These are phyloP conservation scores for Diaporthe sp. DNA, from an alignment of 2,329 filamentous ascomycete genomes.

Conservation along the genomic window DNA sequence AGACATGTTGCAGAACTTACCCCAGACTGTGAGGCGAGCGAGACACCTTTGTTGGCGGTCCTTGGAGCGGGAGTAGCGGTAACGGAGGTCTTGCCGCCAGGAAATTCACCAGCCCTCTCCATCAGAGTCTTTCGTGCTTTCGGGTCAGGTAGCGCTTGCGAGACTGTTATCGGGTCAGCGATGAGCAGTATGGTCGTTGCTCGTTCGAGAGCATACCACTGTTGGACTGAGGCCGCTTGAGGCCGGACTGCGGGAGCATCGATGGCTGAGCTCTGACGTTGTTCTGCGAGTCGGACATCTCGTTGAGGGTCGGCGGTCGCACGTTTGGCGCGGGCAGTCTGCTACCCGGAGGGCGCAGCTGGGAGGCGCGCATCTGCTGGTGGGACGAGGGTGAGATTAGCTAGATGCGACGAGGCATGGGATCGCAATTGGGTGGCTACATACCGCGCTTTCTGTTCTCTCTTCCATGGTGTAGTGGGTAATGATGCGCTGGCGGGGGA, in stretches of 20 bases:
- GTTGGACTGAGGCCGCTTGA: conserved; percentile 62
- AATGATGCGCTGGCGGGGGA: conserved; percentile 44
- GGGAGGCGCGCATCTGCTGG: conserved; percentile 45
- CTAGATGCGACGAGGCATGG: neutral
- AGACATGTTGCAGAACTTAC: conserved; percentile 38
- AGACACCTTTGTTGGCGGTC: conserved; percentile 61
- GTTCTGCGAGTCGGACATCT: conserved; percentile 72
- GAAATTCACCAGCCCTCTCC: conserved; percentile 68
- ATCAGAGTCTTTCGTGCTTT: conserved; percentile 71
- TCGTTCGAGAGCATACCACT: conserved; percentile 45
- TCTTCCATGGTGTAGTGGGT: conserved; percentile 51
- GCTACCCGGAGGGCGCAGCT: conserved; percentile 43
- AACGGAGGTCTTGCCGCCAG: conserved; percentile 53
- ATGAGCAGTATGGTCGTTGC: conserved; percentile 26
- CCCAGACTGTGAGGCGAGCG: conserved; percentile 50
- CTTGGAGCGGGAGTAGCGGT: conserved; percentile 54
- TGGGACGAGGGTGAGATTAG: conserved; percentile 7
- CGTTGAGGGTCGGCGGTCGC: conserved; percentile 56
- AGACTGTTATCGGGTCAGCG: conserved; percentile 54
- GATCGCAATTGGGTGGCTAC: conserved; percentile 37
- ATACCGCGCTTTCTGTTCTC: conserved; percentile 53
- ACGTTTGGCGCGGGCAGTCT: conserved; percentile 44
- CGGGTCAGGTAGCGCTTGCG: conserved; percentile 62
- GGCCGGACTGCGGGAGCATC: conserved; percentile 55
- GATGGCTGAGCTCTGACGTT: conserved; percentile 66